Percentiles rank a stretch among this genome's conserved stretches.
Conservation (phyloP, 352 stramenopile genomes). For the Phytophthora pseudosyringae region DNA sequence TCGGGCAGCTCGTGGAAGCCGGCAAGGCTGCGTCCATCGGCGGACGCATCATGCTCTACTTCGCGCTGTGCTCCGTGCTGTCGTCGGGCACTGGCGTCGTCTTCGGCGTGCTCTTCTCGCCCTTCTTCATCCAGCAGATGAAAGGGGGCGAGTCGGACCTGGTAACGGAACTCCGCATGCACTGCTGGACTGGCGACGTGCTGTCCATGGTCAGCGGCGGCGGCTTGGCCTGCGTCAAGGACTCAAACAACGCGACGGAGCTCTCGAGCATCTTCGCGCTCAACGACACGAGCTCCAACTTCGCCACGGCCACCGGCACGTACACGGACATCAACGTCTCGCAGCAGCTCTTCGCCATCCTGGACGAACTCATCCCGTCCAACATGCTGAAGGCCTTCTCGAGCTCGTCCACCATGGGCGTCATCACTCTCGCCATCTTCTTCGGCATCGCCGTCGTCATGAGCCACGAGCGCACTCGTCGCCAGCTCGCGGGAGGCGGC, state of each 20-base stretch:
- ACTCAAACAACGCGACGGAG: constrained; percentile 31
- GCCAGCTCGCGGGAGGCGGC: constrained; percentile 11
- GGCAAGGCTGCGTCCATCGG: constrained; percentile 61
- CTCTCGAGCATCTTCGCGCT: constrained; percentile 43
- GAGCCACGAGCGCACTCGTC: constrained; percentile 49
- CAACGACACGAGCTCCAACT: constrained; percentile 59
- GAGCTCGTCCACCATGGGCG: constrained; percentile 57
- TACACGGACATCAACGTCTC: constrained; percentile 52
- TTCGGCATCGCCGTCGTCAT: constrained; percentile 69
- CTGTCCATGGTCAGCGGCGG: constrained; percentile 43
- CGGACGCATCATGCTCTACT: constrained; percentile 57
- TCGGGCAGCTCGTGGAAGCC: constrained; percentile 60
- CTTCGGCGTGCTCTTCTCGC: constrained; percentile 42
- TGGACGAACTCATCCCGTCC: constrained; percentile 62
- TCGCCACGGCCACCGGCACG: constrained; percentile 36
- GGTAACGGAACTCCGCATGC: constrained; percentile 40
- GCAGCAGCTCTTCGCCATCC: constrained; percentile 73
- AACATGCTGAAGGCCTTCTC: constrained; percentile 73
- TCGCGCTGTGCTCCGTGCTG: constrained; percentile 49
- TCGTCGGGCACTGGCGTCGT: constrained; percentile 50
- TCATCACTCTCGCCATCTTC: constrained; percentile 74
- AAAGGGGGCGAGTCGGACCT: constrained; percentile 25
- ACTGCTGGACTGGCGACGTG: constrained; percentile 53
- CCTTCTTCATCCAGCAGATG: constrained; percentile 51
- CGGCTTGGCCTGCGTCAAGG: constrained; percentile 42